Evolutionary conservation across 192 early-diverging fungal species (phyloP).

Genomic region (Coemansia sp.): DNA sequence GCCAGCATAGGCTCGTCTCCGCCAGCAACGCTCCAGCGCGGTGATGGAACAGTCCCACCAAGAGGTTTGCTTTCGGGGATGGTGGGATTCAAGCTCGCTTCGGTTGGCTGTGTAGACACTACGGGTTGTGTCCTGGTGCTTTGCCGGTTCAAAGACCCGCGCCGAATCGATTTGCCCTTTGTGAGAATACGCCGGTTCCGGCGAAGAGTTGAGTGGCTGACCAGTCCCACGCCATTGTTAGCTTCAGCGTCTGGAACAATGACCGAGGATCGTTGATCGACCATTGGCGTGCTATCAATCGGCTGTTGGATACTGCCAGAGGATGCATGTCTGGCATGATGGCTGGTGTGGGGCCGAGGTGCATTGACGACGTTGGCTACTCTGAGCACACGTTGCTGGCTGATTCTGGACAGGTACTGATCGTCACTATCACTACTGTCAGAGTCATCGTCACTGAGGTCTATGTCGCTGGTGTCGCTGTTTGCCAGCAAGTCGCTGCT

Average conservation of each 20-base stretch:
- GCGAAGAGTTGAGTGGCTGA: conserved; percentile 28
- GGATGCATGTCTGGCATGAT: background rate
- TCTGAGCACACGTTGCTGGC: conserved; percentile 10
- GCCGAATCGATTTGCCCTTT: conserved; percentile 19
- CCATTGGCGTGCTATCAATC: background rate
- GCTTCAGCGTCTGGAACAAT: background rate
- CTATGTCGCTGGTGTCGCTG: conserved; percentile 27
- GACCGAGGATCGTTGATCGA: background rate
- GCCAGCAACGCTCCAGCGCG: background rate
- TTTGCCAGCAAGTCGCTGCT: conserved; percentile 48
- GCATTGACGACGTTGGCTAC: conserved; percentile 24
- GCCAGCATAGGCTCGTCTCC: background rate
- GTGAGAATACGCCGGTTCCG: conserved; percentile 38
- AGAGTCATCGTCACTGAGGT: conserved; percentile 15
- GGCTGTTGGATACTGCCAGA: background rate
- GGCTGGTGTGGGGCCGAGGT: background rate
- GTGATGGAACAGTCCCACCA: background rate
- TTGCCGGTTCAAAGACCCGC: background rate
- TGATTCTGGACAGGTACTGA: conserved; percentile 30
- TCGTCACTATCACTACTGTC: conserved; percentile 31
- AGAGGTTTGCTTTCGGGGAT: background rate
- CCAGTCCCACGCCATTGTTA: background rate
- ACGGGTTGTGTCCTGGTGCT: background rate
- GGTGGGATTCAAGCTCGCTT: background rate
- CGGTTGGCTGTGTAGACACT: background rate